phyloP scores from a whole-genome alignment of 179 eudicot species.

The Beta corolliflora region DNA sequence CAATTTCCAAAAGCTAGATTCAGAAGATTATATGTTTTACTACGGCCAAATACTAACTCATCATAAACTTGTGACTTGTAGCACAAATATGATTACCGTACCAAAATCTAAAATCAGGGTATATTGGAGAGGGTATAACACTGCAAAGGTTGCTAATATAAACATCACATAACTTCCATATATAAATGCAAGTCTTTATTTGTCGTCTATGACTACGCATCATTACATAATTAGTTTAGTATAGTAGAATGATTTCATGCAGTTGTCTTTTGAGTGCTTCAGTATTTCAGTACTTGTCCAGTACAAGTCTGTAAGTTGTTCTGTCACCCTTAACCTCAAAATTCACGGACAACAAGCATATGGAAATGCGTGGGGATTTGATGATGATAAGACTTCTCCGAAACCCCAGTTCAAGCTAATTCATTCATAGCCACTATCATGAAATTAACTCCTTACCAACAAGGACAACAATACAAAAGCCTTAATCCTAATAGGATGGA shows the following conservation, averaged over 20 bases:
- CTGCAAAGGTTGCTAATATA: neutral
- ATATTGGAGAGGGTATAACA: neutral
- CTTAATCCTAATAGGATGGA: no score
- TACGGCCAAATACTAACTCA: neutral
- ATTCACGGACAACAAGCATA: neutral
- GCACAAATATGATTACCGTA: neutral
- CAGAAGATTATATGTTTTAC: neutral
- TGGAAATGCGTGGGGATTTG: neutral
- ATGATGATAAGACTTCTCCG: neutral
- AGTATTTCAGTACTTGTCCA: neutral
- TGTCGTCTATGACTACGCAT: neutral
- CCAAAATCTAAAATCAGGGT: neutral
- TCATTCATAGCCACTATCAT: neutral
- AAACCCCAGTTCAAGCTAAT: neutral
- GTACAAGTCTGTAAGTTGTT: neutral
- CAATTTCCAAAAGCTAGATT: neutral
- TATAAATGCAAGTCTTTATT: no score
- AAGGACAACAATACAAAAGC: neutral
- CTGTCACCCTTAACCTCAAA: neutral
- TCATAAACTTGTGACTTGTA: neutral
- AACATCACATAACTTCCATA: neutral
- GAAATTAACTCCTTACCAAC: neutral
- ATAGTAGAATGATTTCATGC: neutral
- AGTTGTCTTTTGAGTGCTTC: neutral
- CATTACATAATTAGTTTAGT: neutral